A percentile compares a stretch with the other conserved stretches of the same genome.
These are phyloP conservation scores for Aspergillus cristatus DNA, from an alignment of 495 filamentous ascomycete genomes.

Conservation along the genomic window DNA sequence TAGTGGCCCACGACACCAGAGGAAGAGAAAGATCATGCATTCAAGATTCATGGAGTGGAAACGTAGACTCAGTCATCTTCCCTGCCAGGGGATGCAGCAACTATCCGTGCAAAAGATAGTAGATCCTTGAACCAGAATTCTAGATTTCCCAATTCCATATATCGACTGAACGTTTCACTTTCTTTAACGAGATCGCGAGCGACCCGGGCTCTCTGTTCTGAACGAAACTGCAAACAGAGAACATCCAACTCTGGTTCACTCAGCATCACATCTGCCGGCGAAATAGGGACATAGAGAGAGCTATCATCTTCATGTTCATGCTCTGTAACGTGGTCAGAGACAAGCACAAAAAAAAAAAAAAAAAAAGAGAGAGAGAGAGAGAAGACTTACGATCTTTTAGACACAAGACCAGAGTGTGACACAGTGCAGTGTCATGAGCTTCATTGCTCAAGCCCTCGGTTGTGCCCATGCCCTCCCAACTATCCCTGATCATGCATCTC, in stretches of 20 bases:
- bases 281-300: slow-evolving; percentile 30
- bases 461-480: slow-evolving; percentile 52
- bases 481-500: slow-evolving; percentile 65
- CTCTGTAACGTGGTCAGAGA: slow-evolving; percentile 9
- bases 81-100: too few relatives aligned
- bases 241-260: slow-evolving; percentile 40
- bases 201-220: slow-evolving; percentile 42
- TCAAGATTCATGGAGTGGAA: too few relatives aligned
- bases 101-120: slow-evolving; percentile 14
- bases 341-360: slow-evolving; percentile 4
- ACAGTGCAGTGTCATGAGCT: slow-evolving; percentile 23
- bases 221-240: slow-evolving; percentile 45
- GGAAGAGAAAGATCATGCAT: too few relatives aligned
- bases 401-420: slow-evolving; percentile 22
- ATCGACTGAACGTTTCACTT: slow-evolving; percentile 37
- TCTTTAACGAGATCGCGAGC: slow-evolving; percentile 45
- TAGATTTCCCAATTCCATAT: slow-evolving; percentile 50
- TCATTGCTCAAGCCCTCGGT: slow-evolving; percentile 20
- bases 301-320: slow-evolving; percentile 9
- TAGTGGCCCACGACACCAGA: too few relatives aligned
- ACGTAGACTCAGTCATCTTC: too few relatives aligned
- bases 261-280: slow-evolving; percentile 40
- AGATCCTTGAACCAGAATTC: slow-evolving; percentile 52
- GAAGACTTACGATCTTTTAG: slow-evolving; percentile 24
- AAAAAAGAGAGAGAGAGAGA: background rate